Conservation (phyloP, 176 grass and related monocot species). For the Oryza australiensis region DNA sequence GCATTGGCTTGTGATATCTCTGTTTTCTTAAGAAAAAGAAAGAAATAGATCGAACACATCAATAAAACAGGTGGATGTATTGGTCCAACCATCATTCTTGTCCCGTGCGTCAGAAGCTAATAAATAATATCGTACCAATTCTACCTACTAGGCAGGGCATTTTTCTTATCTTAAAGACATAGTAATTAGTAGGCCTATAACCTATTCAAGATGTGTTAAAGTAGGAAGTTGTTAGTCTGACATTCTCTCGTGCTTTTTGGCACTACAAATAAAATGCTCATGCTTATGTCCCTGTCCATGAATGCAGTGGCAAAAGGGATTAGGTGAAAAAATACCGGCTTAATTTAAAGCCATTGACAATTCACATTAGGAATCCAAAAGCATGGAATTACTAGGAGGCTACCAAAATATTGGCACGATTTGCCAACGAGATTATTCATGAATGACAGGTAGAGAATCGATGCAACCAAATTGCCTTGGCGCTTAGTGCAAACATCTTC, state of each 20-base stretch:
- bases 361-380: background rate
- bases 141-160: background rate
- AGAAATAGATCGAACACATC: no score
- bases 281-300: background rate
- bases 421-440: no score
- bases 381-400: background rate
- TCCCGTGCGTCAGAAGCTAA: background rate
- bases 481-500: constrained; percentile 4
- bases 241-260: background rate
- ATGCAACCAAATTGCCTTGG: background rate
- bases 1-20: no score
- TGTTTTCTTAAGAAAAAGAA: background rate
- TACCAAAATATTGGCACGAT: background rate
- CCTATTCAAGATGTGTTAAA: background rate
- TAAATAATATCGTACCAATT: background rate
- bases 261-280: background rate
- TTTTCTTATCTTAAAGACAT: background rate
- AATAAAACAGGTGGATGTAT: background rate
- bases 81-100: background rate
- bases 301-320: background rate
- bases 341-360: background rate
- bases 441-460: background rate
- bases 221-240: background rate
- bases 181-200: background rate
- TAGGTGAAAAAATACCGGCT: background rate